Base-by-base conservation (phyloP, 2,329 filamentous ascomycete species). In the Nannizziopsis arthrosporioides region DNA sequence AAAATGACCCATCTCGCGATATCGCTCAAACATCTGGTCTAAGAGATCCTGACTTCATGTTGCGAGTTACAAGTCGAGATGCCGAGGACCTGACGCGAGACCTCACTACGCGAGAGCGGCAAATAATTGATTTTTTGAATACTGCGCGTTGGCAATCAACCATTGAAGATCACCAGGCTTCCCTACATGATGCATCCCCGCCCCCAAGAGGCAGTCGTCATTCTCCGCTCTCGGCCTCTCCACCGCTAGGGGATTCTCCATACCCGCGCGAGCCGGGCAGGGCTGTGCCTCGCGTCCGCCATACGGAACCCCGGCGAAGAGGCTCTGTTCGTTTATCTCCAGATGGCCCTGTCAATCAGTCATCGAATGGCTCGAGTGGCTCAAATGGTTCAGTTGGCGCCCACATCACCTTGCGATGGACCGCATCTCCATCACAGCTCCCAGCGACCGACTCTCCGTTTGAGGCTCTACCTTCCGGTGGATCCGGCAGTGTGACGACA, bases 111-210 rank as follows among this genome's bases (percentile, higher is more conserved):
- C 61, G 66, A 43, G 68, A 70, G 54, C 62, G 68, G 46, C 57
- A 67, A 48, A 66, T 70, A 31, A 61, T 70, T 50, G 66, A 70
- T 41, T 68, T 67, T 46, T 52, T 70, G 51, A 68, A 68, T 51
- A 62, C 64, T 17, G 63, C 65, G 36, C 62, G 66, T 36, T 68
- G 62, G 62, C 61, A 63, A 6, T 61, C 64, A 30, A 45, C 53
- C 15, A 53, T 49, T 47, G 53, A 55, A 44, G 54, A 53, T 27
- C 22, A 27, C 22, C 22, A 27, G 22, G 22, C 22, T 27, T 27
- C 22, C 22, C 22, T 27, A 27, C 22, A 27, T 27, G 22, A 27
- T 27, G 22, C 22, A 27, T 27, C 22, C 22, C 61, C 59, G 34
- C 48, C 60, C 31, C 56, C 39, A 55, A 61, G 44, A 12, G 32